These are phyloP conservation scores for Exophiala bonariae DNA, from an alignment of 2,329 filamentous ascomycete genomes.

Conservation along the genomic window DNA sequence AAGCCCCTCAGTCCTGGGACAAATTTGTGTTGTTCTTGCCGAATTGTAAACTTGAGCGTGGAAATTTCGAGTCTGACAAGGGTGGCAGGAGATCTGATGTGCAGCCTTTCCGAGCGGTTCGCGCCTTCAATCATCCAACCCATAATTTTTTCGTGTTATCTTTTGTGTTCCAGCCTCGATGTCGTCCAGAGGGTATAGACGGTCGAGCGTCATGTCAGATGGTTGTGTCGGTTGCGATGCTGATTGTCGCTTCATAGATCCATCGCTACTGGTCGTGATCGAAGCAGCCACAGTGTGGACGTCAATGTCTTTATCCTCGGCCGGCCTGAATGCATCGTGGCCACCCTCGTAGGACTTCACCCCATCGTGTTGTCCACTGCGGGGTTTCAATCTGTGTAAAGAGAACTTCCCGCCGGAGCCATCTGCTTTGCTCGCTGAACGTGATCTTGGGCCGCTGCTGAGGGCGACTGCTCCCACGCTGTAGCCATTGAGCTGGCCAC, in stretches of 20 bases:
- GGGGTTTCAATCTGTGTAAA: conserved; percentile 7
- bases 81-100: too few relatives aligned
- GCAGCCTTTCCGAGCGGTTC: too few relatives aligned
- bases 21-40: too few relatives aligned
- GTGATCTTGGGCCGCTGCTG: conserved; percentile 9
- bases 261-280: conserved; percentile 20
- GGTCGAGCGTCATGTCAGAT: conserved; percentile 23
- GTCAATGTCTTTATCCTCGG: conserved; percentile 15
- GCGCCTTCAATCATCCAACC: conserved; percentile 6
- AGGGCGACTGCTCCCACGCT: conserved; percentile 14
- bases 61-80: too few relatives aligned
- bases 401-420: conserved; percentile 6
- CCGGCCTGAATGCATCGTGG: not conserved
- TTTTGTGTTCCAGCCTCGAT: conserved; percentile 15
- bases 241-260: conserved; percentile 4
- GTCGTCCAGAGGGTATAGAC: conserved; percentile 27
- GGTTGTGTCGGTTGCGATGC: not conserved
- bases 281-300: conserved; percentile 11
- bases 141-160: conserved; percentile 17
- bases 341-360: conserved; percentile 1
- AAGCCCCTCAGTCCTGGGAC: too few relatives aligned
- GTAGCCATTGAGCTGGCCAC: conserved; percentile 13
- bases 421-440: conserved; percentile 11
- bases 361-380: not conserved
- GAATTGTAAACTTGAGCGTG: too few relatives aligned